Evolutionary conservation across 2,329 filamentous ascomycete species (phyloP), one percentile per base, ranked within the genome.

Genomic region (Ceratocystis huliohia): DNA sequence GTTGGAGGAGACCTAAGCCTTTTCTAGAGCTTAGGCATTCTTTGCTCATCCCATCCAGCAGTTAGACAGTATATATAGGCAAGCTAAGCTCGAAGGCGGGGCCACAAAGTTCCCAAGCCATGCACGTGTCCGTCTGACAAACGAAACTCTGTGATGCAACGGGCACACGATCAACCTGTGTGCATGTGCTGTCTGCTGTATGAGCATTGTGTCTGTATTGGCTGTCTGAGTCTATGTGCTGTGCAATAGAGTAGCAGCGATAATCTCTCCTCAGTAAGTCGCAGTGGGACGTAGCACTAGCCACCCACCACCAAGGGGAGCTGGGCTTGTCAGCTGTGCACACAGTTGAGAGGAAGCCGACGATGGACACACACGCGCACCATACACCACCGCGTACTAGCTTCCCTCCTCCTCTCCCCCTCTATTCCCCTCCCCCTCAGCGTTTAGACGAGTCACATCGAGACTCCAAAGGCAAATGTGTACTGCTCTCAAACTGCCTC

Each of bases 41-140:
- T 3, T 20, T 50, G n/a, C 15, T 25, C n/a, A 3, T 8, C 7
- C n/a, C n/a, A 8, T 8, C 7, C n/a, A 50, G 5, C 4, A 50
- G n/a, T 50, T 50, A 20, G 48, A n/a, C 15, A 20, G n/a, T 50
- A 3, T 56, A 56, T 8, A 59, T 37, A 15, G 17, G 17, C 25
- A 59, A 41, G 48, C 20, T 25, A 10, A 53, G 48, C 20, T 53
- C 48, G 17, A 59, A 57, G 56, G 48, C 13, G 48, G 48, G 56
- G 56, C 15, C 56, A 33, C 56, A 59, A 59, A 33, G 28, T 33
- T 59, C 56, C 13, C 28, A 59, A 59, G 28, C 56, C 56, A 59
- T 33, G 56, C 56, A 59, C 56, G 56, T 59, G 56, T 59, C 30
- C 30, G 56, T 59, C 56, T 33, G 56, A 59, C 56, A 59, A 59